Percentiles rank a stretch among this genome's conserved stretches.
These are phyloP conservation scores for Phytopythium aichiense DNA, from an alignment of 352 stramenopile genomes.

Conservation along the genomic window DNA sequence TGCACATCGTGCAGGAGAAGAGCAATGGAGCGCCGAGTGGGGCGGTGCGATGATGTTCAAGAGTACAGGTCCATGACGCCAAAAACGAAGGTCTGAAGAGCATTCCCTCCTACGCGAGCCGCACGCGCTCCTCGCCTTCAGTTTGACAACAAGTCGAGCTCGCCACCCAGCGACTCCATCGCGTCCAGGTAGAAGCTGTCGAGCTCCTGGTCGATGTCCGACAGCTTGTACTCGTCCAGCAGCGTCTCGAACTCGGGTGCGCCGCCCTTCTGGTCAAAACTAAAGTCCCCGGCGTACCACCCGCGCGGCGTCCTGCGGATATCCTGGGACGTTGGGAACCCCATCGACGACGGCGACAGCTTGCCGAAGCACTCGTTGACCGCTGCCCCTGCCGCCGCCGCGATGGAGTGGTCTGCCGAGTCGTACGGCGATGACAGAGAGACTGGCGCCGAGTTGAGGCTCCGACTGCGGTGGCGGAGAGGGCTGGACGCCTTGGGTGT, in stretches of 20 bases:
- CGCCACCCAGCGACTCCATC: conserved; percentile 55
- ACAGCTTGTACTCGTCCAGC: conserved; percentile 75
- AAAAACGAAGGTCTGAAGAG: neutral
- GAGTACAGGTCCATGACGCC: neutral
- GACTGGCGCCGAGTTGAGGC: neutral
- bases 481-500: neutral
- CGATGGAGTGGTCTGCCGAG: conserved; percentile 7
- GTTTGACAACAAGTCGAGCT: conserved; percentile 60
- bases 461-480: neutral
- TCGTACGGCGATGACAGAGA: neutral
- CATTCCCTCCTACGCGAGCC: neutral
- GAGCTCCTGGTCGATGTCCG: conserved; percentile 79
- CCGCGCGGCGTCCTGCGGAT: conserved; percentile 23
- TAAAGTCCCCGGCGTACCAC: conserved; percentile 16
- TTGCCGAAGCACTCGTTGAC: conserved; percentile 61
- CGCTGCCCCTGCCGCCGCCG: conserved; percentile 19
- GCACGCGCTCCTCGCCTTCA: conserved; percentile 11
- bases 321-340: conserved; percentile 23
- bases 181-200: conserved; percentile 79
- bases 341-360: conserved; percentile 20
- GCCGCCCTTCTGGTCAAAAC: conserved; percentile 37
- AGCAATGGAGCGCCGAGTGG: neutral
- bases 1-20: neutral
- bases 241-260: conserved; percentile 68
- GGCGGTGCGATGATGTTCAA: neutral